Conservation (phyloP, 768 basidiomycete species). For the Suillus occidentalis region DNA sequence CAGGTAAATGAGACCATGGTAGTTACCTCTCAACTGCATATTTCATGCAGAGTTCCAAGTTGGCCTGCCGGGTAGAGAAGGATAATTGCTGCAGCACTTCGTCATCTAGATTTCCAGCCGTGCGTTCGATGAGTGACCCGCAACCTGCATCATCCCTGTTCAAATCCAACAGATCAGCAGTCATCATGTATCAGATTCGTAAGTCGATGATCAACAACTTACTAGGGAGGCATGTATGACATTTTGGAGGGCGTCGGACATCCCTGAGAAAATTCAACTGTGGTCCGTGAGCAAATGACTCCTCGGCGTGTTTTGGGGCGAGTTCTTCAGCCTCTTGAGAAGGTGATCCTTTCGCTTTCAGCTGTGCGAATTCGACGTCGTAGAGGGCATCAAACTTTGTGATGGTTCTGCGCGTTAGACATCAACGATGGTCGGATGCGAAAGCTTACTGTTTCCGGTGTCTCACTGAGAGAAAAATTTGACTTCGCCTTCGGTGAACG, state of each 20-base stretch:
- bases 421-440: background rate
- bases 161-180: constrained; percentile 16
- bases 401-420: constrained; percentile 13
- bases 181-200: background rate
- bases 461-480: constrained; percentile 15
- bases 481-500: constrained; percentile 28
- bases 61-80: constrained; percentile 26
- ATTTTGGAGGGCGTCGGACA: background rate
- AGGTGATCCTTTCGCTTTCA: constrained; percentile 13
- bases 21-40: constrained; percentile 3
- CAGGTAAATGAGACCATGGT: background rate
- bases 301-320: constrained; percentile 17
- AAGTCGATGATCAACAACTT: background rate
- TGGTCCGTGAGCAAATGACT: background rate
- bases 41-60: constrained; percentile 17
- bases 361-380: constrained; percentile 17
- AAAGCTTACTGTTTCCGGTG: constrained; percentile 11
- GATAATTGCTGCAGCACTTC: constrained; percentile 19
- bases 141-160: constrained; percentile 14
- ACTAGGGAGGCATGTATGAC: background rate
- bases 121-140: constrained; percentile 18
- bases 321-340: constrained; percentile 10
- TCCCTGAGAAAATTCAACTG: background rate
- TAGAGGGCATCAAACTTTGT: constrained; percentile 38
- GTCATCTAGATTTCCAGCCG: constrained; percentile 19